Conservation (phyloP, 805 yeast species). For the Grigorovia yakushimaensis region DNA sequence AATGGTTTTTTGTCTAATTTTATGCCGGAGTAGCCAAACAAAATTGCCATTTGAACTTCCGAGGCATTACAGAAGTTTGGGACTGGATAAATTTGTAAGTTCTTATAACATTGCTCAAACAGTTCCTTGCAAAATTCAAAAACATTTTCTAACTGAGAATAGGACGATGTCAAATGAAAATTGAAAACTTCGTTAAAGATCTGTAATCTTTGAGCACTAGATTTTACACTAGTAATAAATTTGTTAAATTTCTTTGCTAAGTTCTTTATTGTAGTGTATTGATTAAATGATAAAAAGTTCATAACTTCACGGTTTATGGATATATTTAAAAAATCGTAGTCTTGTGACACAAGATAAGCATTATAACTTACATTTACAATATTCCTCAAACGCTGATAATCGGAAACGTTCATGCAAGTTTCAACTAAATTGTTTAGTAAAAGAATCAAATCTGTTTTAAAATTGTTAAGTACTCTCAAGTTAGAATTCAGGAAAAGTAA, state of each 20-base stretch:
- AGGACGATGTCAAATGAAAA: constrained; percentile 8
- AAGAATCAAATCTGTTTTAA: not conserved
- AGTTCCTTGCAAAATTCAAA: constrained; percentile 11
- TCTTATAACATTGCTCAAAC: constrained; percentile 8
- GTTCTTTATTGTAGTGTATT: not conserved
- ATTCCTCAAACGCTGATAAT: constrained; percentile 20
- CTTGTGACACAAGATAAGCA: constrained; percentile 12
- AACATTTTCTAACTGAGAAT: constrained; percentile 5
- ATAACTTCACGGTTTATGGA: constrained; percentile 10
- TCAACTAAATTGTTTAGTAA: constrained; percentile 10
- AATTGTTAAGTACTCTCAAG: not conserved
- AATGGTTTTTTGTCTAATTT: not conserved
- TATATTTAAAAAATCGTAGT: constrained; percentile 7
- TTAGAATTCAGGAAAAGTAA: constrained; percentile 14
- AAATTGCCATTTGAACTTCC: constrained; percentile 21
- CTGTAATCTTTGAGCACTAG: constrained; percentile 5
- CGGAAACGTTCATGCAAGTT: constrained; percentile 11
- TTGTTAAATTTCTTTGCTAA: not conserved
- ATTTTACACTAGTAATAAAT: constrained; percentile 12
- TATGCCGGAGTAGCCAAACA: constrained; percentile 6
- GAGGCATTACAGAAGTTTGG: constrained; percentile 10
- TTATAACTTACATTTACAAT: constrained; percentile 23
- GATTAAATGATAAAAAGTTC: constrained; percentile 5
- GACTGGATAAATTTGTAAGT: not conserved
- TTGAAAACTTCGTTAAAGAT: constrained; percentile 17